A percentile compares a stretch with the other conserved stretches of the same genome.
Conservation (phyloP, 768 basidiomycete species). For the Boletus rubescentipes region DNA sequence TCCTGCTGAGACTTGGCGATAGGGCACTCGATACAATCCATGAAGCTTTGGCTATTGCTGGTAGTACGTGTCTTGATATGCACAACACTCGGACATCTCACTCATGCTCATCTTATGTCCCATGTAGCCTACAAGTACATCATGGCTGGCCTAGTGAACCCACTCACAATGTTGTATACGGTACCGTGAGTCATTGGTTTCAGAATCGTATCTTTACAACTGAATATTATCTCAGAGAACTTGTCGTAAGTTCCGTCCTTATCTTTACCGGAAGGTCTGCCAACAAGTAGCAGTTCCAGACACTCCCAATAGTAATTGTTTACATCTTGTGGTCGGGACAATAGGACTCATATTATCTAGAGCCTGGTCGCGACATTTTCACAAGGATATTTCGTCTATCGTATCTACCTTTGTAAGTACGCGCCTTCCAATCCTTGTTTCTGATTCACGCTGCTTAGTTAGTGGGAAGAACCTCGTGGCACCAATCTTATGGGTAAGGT, state of each 20-base stretch:
- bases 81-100: too few species aligned
- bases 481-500: constrained; percentile 8
- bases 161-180: too few species aligned
- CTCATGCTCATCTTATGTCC: too few species aligned
- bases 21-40: not conserved
- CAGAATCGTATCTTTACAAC: too few species aligned
- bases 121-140: too few species aligned
- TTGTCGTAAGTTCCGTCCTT: not conserved
- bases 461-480: not conserved
- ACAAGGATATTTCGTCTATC: not conserved
- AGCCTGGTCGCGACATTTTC: too few species aligned
- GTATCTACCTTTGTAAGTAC: constrained; percentile 1
- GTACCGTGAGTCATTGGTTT: not conserved
- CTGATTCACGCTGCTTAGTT: not conserved
- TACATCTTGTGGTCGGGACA: too few species aligned
- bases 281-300: too few species aligned
- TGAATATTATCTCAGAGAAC: not conserved
- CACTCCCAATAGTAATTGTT: too few species aligned
- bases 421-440: not conserved
- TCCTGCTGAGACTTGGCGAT: not conserved
- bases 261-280: not conserved
- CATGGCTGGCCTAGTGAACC: too few species aligned
- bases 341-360: too few species aligned
- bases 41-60: not conserved
- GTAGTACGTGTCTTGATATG: not conserved